Conservation (phyloP, 352 stramenopile genomes). For the Pythium rishiriense region DNA sequence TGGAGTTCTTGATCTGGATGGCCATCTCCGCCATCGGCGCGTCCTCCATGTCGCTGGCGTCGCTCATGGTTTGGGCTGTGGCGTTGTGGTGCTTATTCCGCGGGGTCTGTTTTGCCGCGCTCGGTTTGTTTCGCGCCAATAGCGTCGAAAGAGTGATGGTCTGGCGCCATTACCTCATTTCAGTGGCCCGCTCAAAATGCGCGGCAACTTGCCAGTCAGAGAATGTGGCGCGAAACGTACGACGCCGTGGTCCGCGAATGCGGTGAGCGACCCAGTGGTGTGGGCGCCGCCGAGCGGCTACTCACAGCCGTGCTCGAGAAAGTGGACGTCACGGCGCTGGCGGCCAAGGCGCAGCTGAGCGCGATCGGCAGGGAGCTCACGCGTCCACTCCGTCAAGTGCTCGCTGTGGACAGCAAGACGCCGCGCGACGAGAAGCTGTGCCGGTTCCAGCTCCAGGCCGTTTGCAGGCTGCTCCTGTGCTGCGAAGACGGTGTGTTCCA, state of each 20-base stretch:
- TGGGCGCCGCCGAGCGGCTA: conserved; percentile 16
- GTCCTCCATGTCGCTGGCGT: conserved; percentile 42
- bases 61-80: conserved; percentile 33
- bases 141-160: conserved; percentile 13
- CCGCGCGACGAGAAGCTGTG: conserved; percentile 45
- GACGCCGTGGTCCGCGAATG: conserved; percentile 9
- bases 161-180: background rate
- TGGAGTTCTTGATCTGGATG: conserved; percentile 77
- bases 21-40: conserved; percentile 63
- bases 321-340: background rate
- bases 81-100: background rate
- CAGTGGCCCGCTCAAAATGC: conserved; percentile 16
- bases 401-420: conserved; percentile 17
- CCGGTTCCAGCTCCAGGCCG: conserved; percentile 63
- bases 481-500: conserved; percentile 22
- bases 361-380: conserved; percentile 20
- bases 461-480: conserved; percentile 55
- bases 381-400: conserved; percentile 18
- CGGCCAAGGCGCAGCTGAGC: conserved; percentile 17
- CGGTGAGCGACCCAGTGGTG: background rate
- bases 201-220: background rate
- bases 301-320: conserved; percentile 2
- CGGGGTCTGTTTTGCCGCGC: conserved; percentile 6
- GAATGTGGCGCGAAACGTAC: conserved; percentile 31
- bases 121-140: conserved; percentile 16